Evolutionary conservation across 805 yeast genomes (phyloP).

Genomic region (Wickerhamomyces subpelliculosus): DNA sequence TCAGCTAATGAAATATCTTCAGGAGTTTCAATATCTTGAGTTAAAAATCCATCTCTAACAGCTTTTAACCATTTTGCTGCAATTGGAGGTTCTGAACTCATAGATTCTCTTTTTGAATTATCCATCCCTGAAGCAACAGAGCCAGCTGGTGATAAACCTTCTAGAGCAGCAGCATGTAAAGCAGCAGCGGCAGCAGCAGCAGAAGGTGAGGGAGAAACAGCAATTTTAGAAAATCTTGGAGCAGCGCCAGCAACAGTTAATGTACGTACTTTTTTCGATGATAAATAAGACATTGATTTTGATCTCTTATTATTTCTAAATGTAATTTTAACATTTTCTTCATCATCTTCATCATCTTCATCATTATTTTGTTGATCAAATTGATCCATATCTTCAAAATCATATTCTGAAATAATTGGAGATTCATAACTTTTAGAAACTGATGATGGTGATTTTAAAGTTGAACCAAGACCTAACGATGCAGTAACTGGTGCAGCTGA

Average conservation of each 20-base stretch:
- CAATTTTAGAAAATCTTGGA: constrained; percentile 65
- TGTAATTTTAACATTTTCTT: constrained; percentile 32
- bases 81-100: constrained; percentile 22
- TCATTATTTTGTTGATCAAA: constrained; percentile 18
- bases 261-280: constrained; percentile 40
- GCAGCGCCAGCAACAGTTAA: constrained; percentile 77
- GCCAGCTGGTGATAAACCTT: constrained; percentile 38
- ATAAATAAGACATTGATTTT: constrained; percentile 53
- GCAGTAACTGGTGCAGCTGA: constrained; percentile 76
- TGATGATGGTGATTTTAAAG: constrained; percentile 7
- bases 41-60: constrained; percentile 68
- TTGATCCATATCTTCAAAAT: constrained; percentile 36
- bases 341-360: constrained; percentile 31
- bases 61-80: constrained; percentile 66
- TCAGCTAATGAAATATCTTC: constrained; percentile 74
- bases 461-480: constrained; percentile 32
- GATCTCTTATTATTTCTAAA: constrained; percentile 48
- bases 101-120: constrained; percentile 11
- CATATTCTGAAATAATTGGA: constrained; percentile 27
- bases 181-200: constrained; percentile 76
- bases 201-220: constrained; percentile 48
- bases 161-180: constrained; percentile 58
- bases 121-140: constrained; percentile 23
- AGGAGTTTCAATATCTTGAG: constrained; percentile 73
- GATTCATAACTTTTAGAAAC: constrained; percentile 2